phyloP scores from a whole-genome alignment of 2,329 filamentous ascomycete species.

The Rhexocercosporidium sp. region DNA sequence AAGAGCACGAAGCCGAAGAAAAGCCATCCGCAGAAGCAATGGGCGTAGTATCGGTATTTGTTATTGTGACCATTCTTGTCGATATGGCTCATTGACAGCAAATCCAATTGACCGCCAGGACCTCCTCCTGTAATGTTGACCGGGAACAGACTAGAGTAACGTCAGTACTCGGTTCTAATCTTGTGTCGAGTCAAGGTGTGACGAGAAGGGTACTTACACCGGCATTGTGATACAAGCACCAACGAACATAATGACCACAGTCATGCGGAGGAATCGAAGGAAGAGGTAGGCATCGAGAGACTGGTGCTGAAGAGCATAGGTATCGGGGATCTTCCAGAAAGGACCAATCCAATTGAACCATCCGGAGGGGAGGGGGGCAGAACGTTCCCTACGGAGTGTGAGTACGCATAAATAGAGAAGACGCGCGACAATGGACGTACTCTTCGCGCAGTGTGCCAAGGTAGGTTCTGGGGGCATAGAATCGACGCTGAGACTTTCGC shows the following conservation, averaged over 20 bases:
- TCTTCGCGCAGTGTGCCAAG: constrained; percentile 55
- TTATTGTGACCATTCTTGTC: constrained; percentile 54
- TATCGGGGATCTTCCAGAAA: constrained; percentile 74
- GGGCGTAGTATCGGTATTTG: constrained; percentile 75
- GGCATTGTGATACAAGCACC: constrained; percentile 88
- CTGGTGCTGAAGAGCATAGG: constrained; percentile 85
- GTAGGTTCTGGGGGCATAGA: constrained; percentile 61
- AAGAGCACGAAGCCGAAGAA: constrained; percentile 90
- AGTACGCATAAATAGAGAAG: constrained; percentile 12
- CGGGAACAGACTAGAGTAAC: constrained; percentile 61
- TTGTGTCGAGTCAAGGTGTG: not conserved
- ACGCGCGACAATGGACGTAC: constrained; percentile 25
- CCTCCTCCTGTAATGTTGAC: constrained; percentile 84
- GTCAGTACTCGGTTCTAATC: constrained; percentile 2
- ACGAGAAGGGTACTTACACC: constrained; percentile 47
- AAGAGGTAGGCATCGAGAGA: constrained; percentile 93
- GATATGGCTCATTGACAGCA: constrained; percentile 81
- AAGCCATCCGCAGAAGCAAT: constrained; percentile 79
- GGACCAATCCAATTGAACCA: constrained; percentile 70
- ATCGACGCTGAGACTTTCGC: constrained; percentile 52
- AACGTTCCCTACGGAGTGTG: constrained; percentile 54
- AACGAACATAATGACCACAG: constrained; percentile 79
- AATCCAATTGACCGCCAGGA: constrained; percentile 68
- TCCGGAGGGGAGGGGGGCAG: constrained; percentile 63
- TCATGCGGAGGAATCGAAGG: constrained; percentile 83